Conservation (phyloP, 352 stramenopile genomes). For the Hyaloperonospora brassicae region DNA sequence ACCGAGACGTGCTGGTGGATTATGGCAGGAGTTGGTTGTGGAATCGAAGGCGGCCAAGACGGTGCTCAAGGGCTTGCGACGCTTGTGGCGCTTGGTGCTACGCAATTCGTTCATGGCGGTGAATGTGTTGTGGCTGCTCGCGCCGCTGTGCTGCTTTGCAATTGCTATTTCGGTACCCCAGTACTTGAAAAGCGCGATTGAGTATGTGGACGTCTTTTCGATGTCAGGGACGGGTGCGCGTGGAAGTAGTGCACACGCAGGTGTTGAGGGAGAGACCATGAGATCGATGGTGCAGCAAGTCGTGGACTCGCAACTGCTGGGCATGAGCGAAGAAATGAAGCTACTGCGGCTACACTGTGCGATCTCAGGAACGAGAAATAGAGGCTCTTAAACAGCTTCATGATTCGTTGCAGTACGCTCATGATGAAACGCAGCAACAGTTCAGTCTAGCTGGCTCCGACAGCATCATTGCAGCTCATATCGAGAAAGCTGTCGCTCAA, state of each 20-base stretch:
- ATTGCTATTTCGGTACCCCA: slow-evolving; percentile 63
- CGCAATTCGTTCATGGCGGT: slow-evolving; percentile 68
- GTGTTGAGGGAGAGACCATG: slow-evolving; percentile 52
- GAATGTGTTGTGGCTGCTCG: slow-evolving; percentile 68
- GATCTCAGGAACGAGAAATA: slow-evolving; percentile 50
- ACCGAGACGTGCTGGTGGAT: not conserved
- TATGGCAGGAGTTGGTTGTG: slow-evolving; percentile 14
- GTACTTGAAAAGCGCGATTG: slow-evolving; percentile 57
- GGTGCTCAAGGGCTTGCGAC: slow-evolving; percentile 19
- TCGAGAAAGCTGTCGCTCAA: slow-evolving; percentile 57
- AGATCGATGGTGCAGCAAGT: slow-evolving; percentile 58
- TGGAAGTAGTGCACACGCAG: slow-evolving; percentile 13
- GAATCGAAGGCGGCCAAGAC: slow-evolving; percentile 21
- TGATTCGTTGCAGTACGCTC: slow-evolving; percentile 42
- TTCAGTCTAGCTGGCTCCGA: slow-evolving; percentile 49
- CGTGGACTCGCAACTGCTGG: slow-evolving; percentile 53
- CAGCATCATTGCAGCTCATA: slow-evolving; percentile 54
- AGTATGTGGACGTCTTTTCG: slow-evolving; percentile 61
- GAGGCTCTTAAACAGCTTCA: slow-evolving; percentile 50
- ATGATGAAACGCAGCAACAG: slow-evolving; percentile 50
- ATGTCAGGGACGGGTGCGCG: slow-evolving; percentile 26
- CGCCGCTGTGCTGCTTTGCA: slow-evolving; percentile 58
- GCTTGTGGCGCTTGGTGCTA: slow-evolving; percentile 43
- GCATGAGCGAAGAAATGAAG: slow-evolving; percentile 46
- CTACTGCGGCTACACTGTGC: slow-evolving; percentile 42